These are phyloP conservation scores for Xylaria sp. DNA, from an alignment of 2,329 filamentous ascomycete genomes.

Conservation along the genomic window DNA sequence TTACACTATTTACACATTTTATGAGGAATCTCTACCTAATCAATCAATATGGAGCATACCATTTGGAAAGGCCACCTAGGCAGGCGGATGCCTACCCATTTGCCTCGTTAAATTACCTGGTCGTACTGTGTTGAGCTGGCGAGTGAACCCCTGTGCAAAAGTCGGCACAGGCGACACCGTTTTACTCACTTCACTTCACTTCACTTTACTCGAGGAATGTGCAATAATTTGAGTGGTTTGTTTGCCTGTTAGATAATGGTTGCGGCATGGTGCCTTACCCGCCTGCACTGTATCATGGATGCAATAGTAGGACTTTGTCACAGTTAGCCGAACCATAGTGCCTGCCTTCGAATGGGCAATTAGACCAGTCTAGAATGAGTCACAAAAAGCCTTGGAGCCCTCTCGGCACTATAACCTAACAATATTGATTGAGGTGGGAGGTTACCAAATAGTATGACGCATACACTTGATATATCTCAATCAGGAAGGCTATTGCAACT, in stretches of 20 bases:
- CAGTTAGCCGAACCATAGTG: constrained; percentile 25
- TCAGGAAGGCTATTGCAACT: constrained; percentile 27
- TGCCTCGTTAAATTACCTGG: constrained; percentile 15
- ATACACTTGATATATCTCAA: constrained; percentile 13
- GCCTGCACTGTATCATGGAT: constrained; percentile 32
- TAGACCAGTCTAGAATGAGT: constrained; percentile 32
- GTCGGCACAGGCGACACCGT: constrained; percentile 4
- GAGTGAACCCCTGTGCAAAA: constrained; percentile 7
- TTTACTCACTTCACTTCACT: constrained; percentile 7
- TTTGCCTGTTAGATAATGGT: constrained; percentile 27
- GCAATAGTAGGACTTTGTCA: constrained; percentile 22
- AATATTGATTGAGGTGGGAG: constrained; percentile 3
- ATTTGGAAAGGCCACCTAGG: background rate
- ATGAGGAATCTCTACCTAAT: constrained; percentile 3
- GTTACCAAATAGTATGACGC: background rate
- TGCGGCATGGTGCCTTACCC: constrained; percentile 19
- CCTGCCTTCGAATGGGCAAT: constrained; percentile 20
- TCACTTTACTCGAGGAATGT: constrained; percentile 28
- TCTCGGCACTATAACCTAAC: constrained; percentile 8
- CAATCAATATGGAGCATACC: constrained; percentile 10
- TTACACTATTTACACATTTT: background rate
- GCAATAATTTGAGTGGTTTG: constrained; percentile 25
- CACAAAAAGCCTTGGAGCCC: constrained; percentile 13
- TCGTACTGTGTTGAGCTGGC: constrained; percentile 10
- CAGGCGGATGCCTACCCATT: constrained; percentile 8